Base-by-base conservation (phyloP, 2,329 filamentous ascomycete species). In the Phoma sp. region DNA sequence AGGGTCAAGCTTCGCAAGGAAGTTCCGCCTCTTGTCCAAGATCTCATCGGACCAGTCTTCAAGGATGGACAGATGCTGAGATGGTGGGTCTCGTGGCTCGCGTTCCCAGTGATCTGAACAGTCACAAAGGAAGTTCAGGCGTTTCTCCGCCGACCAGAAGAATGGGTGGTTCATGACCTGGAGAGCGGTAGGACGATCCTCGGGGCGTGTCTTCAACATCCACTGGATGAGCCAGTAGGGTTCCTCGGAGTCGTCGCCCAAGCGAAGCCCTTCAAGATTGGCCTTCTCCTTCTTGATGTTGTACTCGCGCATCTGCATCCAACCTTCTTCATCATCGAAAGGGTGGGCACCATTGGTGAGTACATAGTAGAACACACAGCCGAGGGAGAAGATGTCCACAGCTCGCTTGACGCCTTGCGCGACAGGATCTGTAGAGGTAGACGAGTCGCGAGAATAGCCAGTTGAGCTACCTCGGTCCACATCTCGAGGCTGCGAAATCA, bases 311-410 rank as follows among this genome's bases (percentile, higher is more conserved):
- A 82, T 76, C 49, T 78, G 87, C 86, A 96, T 96, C 80, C 95
- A 98, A 42, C 92, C 87, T 69, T 95, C 92, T 50, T 95, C 93
- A 59, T 92, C 93, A 71, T 97, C 93, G 67, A 96, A 99, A 0
- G 95, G 95, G 74, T 99, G 95, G 1, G 84, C 86, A 14, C 95
- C 95, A 58, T 92, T 90, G 1, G 93, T 97, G 55, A 99, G 82
- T n/a, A 98, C 93, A 73, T 97, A 99, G 78, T 93, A 98, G 80
- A 97, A 99, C n/a, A 99, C 92, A 47, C 96, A 89, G 1, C 95
- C 95, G 29, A 99, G 84, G 0, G 93, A 96, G 78, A 99, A 99
- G 21, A 99, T 96, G 71, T 99, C 95, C 57, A 98, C 97, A 7
- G 95, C 91, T 38, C 95, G 89, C 38, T 96, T 99, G 6, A 96